A percentile compares a stretch with the other conserved stretches of the same genome.
These are phyloP conservation scores for Eremothecium gossypii DNA, from an alignment of 1,139 yeast genomes.

Conservation along the genomic window DNA sequence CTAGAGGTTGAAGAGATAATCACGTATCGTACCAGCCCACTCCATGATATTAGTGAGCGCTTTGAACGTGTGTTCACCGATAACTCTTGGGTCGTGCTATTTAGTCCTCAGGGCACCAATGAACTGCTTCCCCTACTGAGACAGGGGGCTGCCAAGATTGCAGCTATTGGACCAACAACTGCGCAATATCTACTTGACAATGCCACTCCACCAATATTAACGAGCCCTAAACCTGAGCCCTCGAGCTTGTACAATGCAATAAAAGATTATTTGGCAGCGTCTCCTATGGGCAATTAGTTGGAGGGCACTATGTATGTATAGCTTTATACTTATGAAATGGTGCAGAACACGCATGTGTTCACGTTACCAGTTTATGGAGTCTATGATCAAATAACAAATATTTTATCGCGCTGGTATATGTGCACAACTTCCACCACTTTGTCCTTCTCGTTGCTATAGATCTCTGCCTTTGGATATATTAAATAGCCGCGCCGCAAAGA, in stretches of 20 bases:
- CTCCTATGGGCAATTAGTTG: too few relatives aligned
- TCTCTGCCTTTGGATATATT: slow-evolving; percentile 53
- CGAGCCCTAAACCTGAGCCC: slow-evolving; percentile 70
- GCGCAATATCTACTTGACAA: slow-evolving; percentile 47
- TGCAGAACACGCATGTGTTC: too few relatives aligned
- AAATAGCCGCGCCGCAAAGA: slow-evolving; percentile 74
- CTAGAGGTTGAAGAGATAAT: slow-evolving; percentile 52
- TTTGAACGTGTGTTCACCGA: slow-evolving; percentile 25
- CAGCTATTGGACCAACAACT: slow-evolving; percentile 93
- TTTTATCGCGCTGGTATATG: slow-evolving; percentile 57
- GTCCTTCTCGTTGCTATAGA: slow-evolving; percentile 30
- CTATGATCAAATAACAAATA: slow-evolving; percentile 43
- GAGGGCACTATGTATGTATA: too few relatives aligned
- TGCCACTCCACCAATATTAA: slow-evolving; percentile 50
- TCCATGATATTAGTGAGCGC: slow-evolving; percentile 38
- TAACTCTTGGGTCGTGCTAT: slow-evolving; percentile 65
- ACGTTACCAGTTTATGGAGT: background rate
- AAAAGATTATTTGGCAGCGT: slow-evolving; percentile 1
- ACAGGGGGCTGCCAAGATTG: slow-evolving; percentile 38
- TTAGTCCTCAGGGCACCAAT: slow-evolving; percentile 85
- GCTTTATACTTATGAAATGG: too few relatives aligned
- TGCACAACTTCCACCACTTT: slow-evolving; percentile 51
- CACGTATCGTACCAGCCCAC: slow-evolving; percentile 57
- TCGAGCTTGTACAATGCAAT: slow-evolving; percentile 39
- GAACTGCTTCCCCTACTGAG: slow-evolving; percentile 43